Evolutionary conservation across 2,329 filamentous ascomycete genomes (phyloP), one percentile per base, ranked within the genome.

Genomic region (Fusarium buharicum): DNA sequence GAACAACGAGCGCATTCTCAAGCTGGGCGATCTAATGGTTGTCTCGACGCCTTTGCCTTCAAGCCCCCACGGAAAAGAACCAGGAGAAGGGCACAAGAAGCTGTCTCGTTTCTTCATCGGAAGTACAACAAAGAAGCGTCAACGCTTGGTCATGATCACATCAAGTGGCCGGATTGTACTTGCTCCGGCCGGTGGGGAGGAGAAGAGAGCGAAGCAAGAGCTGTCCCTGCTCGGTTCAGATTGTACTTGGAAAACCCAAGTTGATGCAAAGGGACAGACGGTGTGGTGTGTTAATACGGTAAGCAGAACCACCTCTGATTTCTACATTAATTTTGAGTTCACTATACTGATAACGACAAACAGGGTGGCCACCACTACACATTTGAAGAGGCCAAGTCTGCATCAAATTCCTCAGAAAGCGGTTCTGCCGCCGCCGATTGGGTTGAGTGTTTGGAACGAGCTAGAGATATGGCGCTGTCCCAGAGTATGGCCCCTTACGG

Each of bases 231-330:
- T 96, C 17, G 83, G 84, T 3, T 81, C 89, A 3, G 93, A 92
- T 49, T 92, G 88, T 67, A 81, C 85, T 22, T 98, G 92, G 88
- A 90, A 86, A 73, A 92, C 84, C 48, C 91, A 91, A 67, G 85
- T 89, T 40, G 95, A 97, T 75, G 82, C 87, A n/a, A 97, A 96
- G 76, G 93, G 93, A 22, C 85, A 94, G 77, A 89, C 88, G 24
- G 88, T 91, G 56, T 98, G 93, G 92, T 90, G 90, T 76, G 89
- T 98, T 48, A 93, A 98, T 79, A 96, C 92, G 67, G 95, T 98
- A 87, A 83, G 93, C 38, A 36, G 43, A 17, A n/a, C 13, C 4
- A n/a, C n/a, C n/a, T n/a, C 24, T 13, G 14, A 17, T 11, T 17
- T 11, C 84, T 36, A 20, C 16, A 12, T 10, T 24, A 8, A 17